Conservation (phyloP, 2,329 filamentous ascomycete genomes). For the Aurifilum marmelostoma region DNA sequence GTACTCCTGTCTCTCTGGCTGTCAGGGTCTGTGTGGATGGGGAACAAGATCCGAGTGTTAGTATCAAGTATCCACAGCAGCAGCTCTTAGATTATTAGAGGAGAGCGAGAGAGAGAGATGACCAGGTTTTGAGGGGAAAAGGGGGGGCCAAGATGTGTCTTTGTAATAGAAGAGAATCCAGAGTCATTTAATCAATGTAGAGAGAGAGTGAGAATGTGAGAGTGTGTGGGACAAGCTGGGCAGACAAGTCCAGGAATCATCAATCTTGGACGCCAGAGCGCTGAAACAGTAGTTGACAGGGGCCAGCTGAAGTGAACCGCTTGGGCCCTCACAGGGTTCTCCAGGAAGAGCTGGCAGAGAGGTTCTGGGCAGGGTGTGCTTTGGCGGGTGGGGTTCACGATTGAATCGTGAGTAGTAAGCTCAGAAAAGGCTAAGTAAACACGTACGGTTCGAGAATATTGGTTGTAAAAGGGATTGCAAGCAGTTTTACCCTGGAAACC, state of each 20-base stretch:
- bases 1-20: neutral
- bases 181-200: neutral
- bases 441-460: neutral
- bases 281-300: conserved; percentile 13
- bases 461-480: no score
- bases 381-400: neutral
- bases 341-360: neutral
- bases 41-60: conserved; percentile 1
- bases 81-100: no score
- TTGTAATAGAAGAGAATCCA: neutral
- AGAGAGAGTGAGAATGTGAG: neutral
- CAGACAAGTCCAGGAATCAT: neutral
- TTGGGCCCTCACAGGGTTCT: conserved; percentile 5
- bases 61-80: neutral
- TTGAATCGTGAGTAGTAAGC: neutral
- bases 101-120: neutral
- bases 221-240: neutral
- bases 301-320: conserved; percentile 11
- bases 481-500: neutral
- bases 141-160: neutral
- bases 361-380: neutral
- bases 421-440: neutral
- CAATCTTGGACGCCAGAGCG: conserved; percentile 1
- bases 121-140: neutral
- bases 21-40: conserved; percentile 2